These are phyloP conservation scores for Petunia axillaris DNA, from an alignment of 257 asterid genomes.

Conservation along the genomic window DNA sequence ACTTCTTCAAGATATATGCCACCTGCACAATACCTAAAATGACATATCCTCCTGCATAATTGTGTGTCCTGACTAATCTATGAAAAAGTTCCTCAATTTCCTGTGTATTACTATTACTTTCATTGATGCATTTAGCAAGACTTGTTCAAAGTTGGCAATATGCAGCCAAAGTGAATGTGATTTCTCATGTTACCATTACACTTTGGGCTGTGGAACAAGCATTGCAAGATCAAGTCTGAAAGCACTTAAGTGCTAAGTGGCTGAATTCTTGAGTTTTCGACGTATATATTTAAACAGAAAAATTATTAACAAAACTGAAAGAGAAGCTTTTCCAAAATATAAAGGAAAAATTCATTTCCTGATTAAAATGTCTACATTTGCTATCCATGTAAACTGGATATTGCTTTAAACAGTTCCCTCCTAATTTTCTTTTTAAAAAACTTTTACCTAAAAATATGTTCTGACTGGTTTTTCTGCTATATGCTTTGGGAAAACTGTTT, in stretches of 20 bases:
- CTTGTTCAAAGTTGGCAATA: not conserved
- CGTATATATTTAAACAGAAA: not conserved
- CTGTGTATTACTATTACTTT: not conserved
- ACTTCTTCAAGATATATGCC: conserved; percentile 2
- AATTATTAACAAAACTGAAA: not conserved
- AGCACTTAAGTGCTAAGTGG: not conserved
- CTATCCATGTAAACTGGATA: not conserved
- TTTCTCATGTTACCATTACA: not conserved
- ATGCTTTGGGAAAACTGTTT: not conserved
- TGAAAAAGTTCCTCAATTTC: not conserved
- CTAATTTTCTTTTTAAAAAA: not conserved
- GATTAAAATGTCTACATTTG: not conserved
- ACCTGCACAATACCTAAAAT: conserved; percentile 5
- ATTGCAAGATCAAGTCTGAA: not conserved
- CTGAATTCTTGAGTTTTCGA: not conserved
- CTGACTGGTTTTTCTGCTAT: not conserved
- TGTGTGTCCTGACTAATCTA: not conserved
- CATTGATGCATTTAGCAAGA: not conserved
- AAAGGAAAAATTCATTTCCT: not conserved
- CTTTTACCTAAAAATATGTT: not conserved
- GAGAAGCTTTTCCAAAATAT: not conserved
- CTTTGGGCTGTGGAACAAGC: not conserved
- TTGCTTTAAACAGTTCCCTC: not conserved
- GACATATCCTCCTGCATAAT: not conserved
- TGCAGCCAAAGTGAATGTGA: not conserved